Conservation (phyloP, 371 early-diverging fungal species). For the Mortierella sp. region DNA sequence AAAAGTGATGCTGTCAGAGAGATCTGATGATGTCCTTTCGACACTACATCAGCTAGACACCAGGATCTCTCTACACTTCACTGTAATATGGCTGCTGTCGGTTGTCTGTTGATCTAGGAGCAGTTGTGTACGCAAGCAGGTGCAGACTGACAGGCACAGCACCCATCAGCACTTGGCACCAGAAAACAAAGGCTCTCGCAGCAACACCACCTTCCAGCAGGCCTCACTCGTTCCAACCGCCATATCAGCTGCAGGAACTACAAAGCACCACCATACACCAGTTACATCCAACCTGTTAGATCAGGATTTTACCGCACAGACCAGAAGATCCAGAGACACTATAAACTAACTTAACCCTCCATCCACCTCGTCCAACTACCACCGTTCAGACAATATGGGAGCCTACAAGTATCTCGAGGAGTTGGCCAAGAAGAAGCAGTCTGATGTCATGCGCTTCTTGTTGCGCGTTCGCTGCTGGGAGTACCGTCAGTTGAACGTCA, state of each 20-base stretch:
- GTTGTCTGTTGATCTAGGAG: neutral
- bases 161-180: neutral
- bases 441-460: conserved; percentile 99
- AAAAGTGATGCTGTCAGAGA: neutral
- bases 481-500: conserved; percentile 97
- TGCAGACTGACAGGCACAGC: neutral
- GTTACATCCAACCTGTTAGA: neutral
- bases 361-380: neutral
- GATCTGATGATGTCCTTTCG: neutral
- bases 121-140: neutral
- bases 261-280: neutral
- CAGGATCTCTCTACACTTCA: neutral
- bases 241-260: neutral
- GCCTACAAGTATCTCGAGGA: conserved; percentile 98
- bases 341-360: neutral
- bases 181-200: neutral
- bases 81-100: neutral
- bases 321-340: neutral
- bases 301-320: neutral
- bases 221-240: neutral
- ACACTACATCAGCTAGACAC: neutral
- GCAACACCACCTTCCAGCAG: neutral
- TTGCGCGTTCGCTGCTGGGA: conserved; percentile 99
- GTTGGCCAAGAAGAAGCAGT: conserved; percentile 99
- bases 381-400: conserved; percentile 52